Percentiles rank a stretch among this genome's conserved stretches.
phyloP scores from a whole-genome alignment of 2,329 filamentous ascomycete species.

The Fusarium udum region DNA sequence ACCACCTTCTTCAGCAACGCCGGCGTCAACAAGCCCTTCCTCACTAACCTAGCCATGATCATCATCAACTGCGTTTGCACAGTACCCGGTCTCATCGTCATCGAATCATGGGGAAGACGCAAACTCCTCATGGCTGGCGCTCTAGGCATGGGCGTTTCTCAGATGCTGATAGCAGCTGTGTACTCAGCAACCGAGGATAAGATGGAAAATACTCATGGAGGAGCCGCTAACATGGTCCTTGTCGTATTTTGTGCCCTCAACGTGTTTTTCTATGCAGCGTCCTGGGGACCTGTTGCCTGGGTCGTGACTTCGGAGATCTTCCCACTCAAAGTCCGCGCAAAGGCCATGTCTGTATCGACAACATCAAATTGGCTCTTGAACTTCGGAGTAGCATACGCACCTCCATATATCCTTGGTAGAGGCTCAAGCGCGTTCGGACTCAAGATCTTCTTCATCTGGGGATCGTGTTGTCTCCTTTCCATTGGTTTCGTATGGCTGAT shows the following conservation, averaged over 20 bases:
- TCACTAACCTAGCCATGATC: slow-evolving; percentile 78
- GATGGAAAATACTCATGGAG: slow-evolving; percentile 45
- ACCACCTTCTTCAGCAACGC: slow-evolving; percentile 74
- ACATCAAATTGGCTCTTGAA: slow-evolving; percentile 82
- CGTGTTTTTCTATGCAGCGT: slow-evolving; percentile 82
- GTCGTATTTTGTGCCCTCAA: slow-evolving; percentile 73
- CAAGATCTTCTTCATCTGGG: slow-evolving; percentile 85
- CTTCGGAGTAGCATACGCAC: slow-evolving; percentile 84
- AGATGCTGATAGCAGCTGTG: slow-evolving; percentile 71
- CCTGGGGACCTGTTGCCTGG: slow-evolving; percentile 81
- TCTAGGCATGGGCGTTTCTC: slow-evolving; percentile 75
- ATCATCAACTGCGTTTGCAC: slow-evolving; percentile 81
- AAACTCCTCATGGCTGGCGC: slow-evolving; percentile 78
- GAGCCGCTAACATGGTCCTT: slow-evolving; percentile 65
- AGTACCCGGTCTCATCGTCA: slow-evolving; percentile 76
- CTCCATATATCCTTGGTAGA: slow-evolving; percentile 76
- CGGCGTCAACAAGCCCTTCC: slow-evolving; percentile 69
- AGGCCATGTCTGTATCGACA: slow-evolving; percentile 78
- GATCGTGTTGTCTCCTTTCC: slow-evolving; percentile 76
- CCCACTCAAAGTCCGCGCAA: slow-evolving; percentile 75
- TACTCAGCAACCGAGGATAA: slow-evolving; percentile 54
- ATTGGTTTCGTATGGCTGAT: slow-evolving; percentile 78
- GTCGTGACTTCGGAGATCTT: slow-evolving; percentile 78
- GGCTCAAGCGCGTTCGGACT: slow-evolving; percentile 75
- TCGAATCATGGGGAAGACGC: slow-evolving; percentile 80